phyloP scores from a whole-genome alignment of 352 stramenopile species.

The Phytophthora pluvialis region DNA sequence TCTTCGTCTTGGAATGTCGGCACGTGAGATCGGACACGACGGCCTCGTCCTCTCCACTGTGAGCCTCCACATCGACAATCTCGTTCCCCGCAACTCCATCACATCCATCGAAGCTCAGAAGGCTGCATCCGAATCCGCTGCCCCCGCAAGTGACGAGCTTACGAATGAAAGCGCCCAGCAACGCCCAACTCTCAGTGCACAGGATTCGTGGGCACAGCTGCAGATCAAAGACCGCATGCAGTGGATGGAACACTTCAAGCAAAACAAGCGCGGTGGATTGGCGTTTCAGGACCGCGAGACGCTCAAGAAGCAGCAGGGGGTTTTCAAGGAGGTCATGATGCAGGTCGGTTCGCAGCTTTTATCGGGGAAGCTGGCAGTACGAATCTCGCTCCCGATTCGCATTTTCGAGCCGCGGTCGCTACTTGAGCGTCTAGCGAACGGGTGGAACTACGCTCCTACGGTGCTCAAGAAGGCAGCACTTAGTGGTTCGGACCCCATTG shows the following conservation, averaged over 20 bases:
- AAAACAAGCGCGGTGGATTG: conserved; percentile 77
- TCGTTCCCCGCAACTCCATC: conserved; percentile 54
- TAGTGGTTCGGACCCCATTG: conserved; percentile 50
- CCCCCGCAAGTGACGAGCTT: conserved; percentile 6
- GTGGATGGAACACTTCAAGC: conserved; percentile 64
- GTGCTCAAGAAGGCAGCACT: conserved; percentile 75
- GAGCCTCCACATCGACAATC: conserved; percentile 59
- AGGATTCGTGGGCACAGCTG: conserved; percentile 54
- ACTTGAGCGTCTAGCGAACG: conserved; percentile 76
- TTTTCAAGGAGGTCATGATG: conserved; percentile 83
- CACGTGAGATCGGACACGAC: conserved; percentile 16
- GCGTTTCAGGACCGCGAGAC: conserved; percentile 69
- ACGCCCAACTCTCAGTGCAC: conserved; percentile 21
- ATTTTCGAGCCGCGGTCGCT: conserved; percentile 80
- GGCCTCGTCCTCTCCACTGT: conserved; percentile 50
- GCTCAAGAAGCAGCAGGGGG: conserved; percentile 83
- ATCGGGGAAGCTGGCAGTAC: conserved; percentile 68
- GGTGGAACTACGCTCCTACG: conserved; percentile 80
- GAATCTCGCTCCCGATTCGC: conserved; percentile 76
- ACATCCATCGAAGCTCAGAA: conserved; percentile 39
- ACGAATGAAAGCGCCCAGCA: conserved; percentile 9
- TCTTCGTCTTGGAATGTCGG: conserved; percentile 17
- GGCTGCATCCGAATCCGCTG: conserved; percentile 20
- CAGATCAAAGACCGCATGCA: conserved; percentile 63
- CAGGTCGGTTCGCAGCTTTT: conserved; percentile 75